Evolutionary conservation across 2,329 filamentous ascomycete genomes (phyloP).

Genomic region (Stagonosporopsis rhizophila): DNA sequence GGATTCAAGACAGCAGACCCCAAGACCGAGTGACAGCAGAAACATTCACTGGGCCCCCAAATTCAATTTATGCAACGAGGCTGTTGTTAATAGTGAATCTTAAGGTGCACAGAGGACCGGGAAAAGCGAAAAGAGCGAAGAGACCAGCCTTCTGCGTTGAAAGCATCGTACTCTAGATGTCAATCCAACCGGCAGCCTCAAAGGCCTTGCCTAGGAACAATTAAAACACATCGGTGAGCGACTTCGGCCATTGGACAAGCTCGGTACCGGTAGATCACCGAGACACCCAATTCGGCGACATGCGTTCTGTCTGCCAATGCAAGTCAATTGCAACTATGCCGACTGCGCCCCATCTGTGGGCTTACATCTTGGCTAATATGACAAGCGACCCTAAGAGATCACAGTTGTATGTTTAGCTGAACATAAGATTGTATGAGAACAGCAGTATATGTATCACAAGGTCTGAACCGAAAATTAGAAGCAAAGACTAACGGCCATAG

Average conservation of each 20-base stretch:
- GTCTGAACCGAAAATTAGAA: background rate
- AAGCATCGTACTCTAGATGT: background rate
- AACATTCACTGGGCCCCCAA: background rate
- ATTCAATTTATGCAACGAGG: background rate
- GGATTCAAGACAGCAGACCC: background rate
- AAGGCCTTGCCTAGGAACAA: background rate
- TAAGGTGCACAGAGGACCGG: background rate
- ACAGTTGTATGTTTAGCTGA: conserved; percentile 4
- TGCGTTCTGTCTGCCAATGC: background rate
- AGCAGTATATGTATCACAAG: background rate
- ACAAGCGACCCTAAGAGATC: conserved; percentile 3
- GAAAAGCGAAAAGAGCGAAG: background rate
- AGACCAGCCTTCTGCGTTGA: no score
- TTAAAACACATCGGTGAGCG: conserved; percentile 1
- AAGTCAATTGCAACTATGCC: background rate
- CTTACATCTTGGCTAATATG: conserved; percentile 14
- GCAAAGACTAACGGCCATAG: background rate
- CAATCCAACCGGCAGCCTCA: background rate
- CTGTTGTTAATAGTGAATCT: background rate
- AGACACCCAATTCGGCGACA: background rate
- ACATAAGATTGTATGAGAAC: background rate
- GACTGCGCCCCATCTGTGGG: background rate
- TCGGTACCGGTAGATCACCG: background rate
- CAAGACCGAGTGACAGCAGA: background rate
- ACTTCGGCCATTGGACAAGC: background rate